These are phyloP conservation scores for Leishmania guyanensis DNA, from an alignment of 208 protist genomes.

Conservation along the genomic window DNA sequence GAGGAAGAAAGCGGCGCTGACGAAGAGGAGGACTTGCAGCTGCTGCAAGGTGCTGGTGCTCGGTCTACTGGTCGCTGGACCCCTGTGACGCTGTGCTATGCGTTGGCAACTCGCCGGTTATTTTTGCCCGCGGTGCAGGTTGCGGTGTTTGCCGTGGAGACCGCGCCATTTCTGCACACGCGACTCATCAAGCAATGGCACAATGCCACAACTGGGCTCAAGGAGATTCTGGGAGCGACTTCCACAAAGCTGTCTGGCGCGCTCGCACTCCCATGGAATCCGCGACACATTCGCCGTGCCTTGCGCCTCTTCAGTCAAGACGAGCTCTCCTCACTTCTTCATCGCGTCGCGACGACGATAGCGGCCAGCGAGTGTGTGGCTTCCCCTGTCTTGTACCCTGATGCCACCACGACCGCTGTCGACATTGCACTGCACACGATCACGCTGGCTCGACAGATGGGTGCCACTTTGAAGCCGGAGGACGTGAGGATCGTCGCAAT, in stretches of 20 bases:
- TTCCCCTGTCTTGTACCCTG: slow-evolving; percentile 32
- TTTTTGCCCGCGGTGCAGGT: slow-evolving; percentile 12
- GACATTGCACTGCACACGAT: slow-evolving; percentile 68
- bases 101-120: slow-evolving; percentile 26
- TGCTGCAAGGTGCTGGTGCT: slow-evolving; percentile 19
- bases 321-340: slow-evolving; percentile 36
- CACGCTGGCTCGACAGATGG: slow-evolving; percentile 65
- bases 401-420: slow-evolving; percentile 44
- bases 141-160: slow-evolving; percentile 67
- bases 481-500: slow-evolving; percentile 49
- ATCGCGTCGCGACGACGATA: slow-evolving; percentile 22
- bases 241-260: slow-evolving; percentile 15
- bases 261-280: slow-evolving; percentile 69
- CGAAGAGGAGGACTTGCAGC: slow-evolving; percentile 25
- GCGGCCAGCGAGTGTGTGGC: slow-evolving; percentile 22
- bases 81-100: slow-evolving; percentile 66
- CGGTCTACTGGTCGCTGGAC: slow-evolving; percentile 27
- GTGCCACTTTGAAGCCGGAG: slow-evolving; percentile 35
- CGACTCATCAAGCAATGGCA: slow-evolving; percentile 87
- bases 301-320: slow-evolving; percentile 49
- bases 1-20: slow-evolving; percentile 12
- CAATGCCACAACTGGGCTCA: slow-evolving; percentile 67
- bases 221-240: slow-evolving; percentile 31
- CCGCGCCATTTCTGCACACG: slow-evolving; percentile 61
- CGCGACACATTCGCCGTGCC: slow-evolving; percentile 66